A percentile compares a stretch with the other conserved stretches of the same genome.
phyloP scores from a whole-genome alignment of 2,329 filamentous ascomycete species.

The Lojkania enalia region DNA sequence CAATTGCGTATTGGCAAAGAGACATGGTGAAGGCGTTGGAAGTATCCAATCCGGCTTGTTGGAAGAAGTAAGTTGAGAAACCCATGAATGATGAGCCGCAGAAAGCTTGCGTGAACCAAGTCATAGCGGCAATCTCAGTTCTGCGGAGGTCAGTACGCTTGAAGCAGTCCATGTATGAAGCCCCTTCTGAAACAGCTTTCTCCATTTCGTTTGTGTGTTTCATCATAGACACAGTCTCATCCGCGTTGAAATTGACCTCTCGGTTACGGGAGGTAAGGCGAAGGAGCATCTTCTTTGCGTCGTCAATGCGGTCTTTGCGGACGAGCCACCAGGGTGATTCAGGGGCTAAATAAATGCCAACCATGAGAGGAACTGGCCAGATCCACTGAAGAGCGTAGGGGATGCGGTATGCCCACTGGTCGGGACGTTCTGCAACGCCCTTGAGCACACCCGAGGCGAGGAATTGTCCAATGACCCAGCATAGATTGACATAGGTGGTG shows the following conservation, averaged over 20 bases:
- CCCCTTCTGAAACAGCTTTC: conserved; percentile 66
- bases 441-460: conserved; percentile 73
- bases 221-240: conserved; percentile 80
- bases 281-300: conserved; percentile 67
- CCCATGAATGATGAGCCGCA: conserved; percentile 42
- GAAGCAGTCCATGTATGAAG: conserved; percentile 83
- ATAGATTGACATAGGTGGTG: conserved; percentile 73
- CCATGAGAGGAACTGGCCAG: conserved; percentile 69
- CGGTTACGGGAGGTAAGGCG: conserved; percentile 61
- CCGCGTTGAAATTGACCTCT: conserved; percentile 47
- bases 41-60: conserved; percentile 51
- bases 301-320: conserved; percentile 63
- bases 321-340: conserved; percentile 77
- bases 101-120: conserved; percentile 52
- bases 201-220: conserved; percentile 83
- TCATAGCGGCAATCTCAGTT: conserved; percentile 68
- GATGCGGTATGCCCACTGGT: conserved; percentile 70
- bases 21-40: conserved; percentile 50
- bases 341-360: conserved; percentile 69
- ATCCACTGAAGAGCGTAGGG: conserved; percentile 74
- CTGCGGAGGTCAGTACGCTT: conserved; percentile 76
- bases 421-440: conserved; percentile 64
- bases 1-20: conserved; percentile 61
- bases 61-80: conserved; percentile 52
- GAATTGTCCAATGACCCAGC: conserved; percentile 74